Conservation (phyloP, 306 rosid species). For the Sechiopsis laciniata region DNA sequence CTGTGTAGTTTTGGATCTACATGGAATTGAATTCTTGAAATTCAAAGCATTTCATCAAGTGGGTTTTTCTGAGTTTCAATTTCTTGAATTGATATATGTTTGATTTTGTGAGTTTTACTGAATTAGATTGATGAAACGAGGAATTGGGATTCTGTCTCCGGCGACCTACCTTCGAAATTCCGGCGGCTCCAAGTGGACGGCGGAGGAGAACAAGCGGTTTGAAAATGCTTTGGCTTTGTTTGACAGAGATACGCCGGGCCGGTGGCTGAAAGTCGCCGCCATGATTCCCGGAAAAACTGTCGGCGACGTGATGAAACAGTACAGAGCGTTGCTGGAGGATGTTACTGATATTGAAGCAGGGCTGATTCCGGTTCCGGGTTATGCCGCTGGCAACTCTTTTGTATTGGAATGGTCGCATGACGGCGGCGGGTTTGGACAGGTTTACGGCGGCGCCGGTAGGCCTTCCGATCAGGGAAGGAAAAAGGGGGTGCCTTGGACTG, state of each 20-base stretch:
- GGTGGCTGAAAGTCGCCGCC: conserved; percentile 24
- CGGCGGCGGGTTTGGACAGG: background rate
- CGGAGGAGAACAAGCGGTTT: conserved; percentile 23
- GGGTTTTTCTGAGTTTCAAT: conserved; percentile 41
- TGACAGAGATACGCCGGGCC: conserved; percentile 22
- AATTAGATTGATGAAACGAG: conserved; percentile 12
- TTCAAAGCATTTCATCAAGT: conserved; percentile 42
- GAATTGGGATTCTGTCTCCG: conserved; percentile 20
- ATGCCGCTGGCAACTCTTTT: background rate
- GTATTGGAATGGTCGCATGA: conserved; percentile 16
- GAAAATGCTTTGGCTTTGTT: conserved; percentile 24
- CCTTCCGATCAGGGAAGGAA: conserved; percentile 22
- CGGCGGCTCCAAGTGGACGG: conserved; percentile 16
- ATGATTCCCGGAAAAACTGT: conserved; percentile 23
- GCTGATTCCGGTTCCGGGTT: conserved; percentile 12
- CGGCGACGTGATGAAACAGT: conserved; percentile 22
- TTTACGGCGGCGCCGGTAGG: background rate
- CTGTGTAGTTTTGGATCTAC: background rate
- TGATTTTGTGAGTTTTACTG: background rate
- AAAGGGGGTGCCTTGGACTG: conserved; percentile 25
- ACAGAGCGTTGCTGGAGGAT: conserved; percentile 23
- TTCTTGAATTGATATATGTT: conserved; percentile 1
- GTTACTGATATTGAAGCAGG: conserved; percentile 25
- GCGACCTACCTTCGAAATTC: conserved; percentile 12
- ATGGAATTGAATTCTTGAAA: conserved; percentile 30